Evolutionary conservation across 768 basidiomycete genomes (phyloP).

Genomic region (Pleurotus giganteus): DNA sequence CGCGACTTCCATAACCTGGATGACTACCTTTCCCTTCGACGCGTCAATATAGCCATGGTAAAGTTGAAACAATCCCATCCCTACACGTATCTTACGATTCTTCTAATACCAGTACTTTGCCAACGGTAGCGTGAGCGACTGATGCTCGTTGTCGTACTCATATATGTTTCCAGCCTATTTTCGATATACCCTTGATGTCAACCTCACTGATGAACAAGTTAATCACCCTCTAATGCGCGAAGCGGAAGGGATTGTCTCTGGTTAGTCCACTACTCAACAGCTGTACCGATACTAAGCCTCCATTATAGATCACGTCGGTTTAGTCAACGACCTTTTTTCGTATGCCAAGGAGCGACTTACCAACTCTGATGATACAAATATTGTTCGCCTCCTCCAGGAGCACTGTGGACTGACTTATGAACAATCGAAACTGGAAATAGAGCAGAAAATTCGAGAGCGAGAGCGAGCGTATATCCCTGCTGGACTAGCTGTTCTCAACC

Average conservation of each 20-base stretch:
- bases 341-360: constrained; percentile 12
- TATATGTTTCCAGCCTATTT: constrained; percentile 7
- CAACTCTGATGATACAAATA: constrained; percentile 13
- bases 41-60: constrained; percentile 11
- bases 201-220: constrained; percentile 14
- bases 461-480: constrained; percentile 5
- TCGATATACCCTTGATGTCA: constrained; percentile 14
- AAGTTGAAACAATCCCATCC: not conserved
- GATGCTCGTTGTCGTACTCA: not conserved
- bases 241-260: constrained; percentile 12
- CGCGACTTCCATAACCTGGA: not conserved
- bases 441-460: constrained; percentile 4
- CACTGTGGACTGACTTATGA: constrained; percentile 10
- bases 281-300: not conserved
- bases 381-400: constrained; percentile 11
- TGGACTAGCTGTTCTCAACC: constrained; percentile 10
- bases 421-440: not conserved
- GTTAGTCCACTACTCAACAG: not conserved
- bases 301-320: constrained; percentile 13
- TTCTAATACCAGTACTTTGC: constrained; percentile 13
- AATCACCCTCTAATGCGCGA: constrained; percentile 14
- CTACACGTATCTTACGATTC: no score
- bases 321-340: constrained; percentile 13
- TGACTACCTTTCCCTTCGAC: constrained; percentile 1
- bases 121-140: not conserved